Percentiles rank a stretch among this genome's conserved stretches.
phyloP scores from a whole-genome alignment of 2,329 filamentous ascomycete species.

The Colletotrichum sp. region DNA sequence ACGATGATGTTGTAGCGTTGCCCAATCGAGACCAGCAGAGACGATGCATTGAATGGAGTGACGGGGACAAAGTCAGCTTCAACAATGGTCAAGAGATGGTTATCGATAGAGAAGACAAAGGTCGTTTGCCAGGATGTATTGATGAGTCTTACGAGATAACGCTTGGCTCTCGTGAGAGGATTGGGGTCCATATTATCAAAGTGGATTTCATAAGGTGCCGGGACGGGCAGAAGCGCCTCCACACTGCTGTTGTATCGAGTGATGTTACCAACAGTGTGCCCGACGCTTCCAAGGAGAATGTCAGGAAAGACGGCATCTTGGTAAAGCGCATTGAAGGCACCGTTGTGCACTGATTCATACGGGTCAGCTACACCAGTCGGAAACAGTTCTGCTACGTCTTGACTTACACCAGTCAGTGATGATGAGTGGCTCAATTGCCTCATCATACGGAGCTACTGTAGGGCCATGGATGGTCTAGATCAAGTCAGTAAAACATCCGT shows the following conservation, averaged over 20 bases:
- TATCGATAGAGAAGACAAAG: constrained; percentile 43
- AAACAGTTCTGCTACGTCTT: not conserved
- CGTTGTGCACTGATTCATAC: not conserved
- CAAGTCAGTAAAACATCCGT: not conserved
- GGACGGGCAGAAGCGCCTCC: not conserved
- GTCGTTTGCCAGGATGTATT: constrained; percentile 35
- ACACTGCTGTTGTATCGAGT: not conserved
- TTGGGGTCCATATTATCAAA: not conserved
- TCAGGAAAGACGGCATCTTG: not conserved
- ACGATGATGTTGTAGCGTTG: constrained; percentile 37
- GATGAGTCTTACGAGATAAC: constrained; percentile 36
- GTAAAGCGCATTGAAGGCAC: not conserved
- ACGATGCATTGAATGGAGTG: constrained; percentile 50
- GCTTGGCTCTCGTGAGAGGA: constrained; percentile 27
- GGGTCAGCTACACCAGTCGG: not conserved
- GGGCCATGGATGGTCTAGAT: constrained; percentile 22
- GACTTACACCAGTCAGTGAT: constrained; percentile 23
- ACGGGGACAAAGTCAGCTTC: constrained; percentile 52
- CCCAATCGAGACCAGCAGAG: constrained; percentile 55
- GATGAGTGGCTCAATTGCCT: constrained; percentile 17
- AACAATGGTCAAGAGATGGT: constrained; percentile 43
- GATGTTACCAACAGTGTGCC: not conserved
- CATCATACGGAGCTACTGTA: constrained; percentile 16
- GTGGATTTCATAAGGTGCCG: not conserved
- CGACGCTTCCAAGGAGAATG: not conserved